phyloP scores from a whole-genome alignment of 768 basidiomycete genomes.

The Mycena olivaceomarginata region DNA sequence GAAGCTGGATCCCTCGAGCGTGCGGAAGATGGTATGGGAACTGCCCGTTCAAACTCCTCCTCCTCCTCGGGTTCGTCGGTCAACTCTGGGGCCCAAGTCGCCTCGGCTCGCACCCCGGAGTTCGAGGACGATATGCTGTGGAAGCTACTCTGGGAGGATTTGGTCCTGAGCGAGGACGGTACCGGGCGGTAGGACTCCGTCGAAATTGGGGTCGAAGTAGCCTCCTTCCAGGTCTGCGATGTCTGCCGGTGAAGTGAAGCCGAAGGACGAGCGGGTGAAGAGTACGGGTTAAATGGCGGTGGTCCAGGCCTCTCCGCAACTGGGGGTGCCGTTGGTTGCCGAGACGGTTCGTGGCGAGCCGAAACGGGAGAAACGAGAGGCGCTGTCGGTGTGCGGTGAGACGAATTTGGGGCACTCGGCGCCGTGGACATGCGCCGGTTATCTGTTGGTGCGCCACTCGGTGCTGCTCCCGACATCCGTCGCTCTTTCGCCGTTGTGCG shows the following conservation, averaged over 20 bases:
- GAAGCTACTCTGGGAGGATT: conserved; percentile 25
- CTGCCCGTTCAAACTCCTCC: neutral
- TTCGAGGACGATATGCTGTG: neutral
- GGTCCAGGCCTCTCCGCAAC: neutral
- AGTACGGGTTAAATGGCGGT: neutral
- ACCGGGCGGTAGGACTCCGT: neutral
- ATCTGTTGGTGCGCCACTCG: neutral
- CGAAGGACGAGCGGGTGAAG: neutral
- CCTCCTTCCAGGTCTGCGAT: conserved; percentile 18
- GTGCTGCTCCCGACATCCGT: neutral
- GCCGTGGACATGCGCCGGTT: neutral
- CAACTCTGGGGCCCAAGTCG: neutral
- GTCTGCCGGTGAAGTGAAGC: neutral
- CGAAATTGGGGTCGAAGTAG: conserved; percentile 2
- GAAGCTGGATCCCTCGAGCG: conserved; percentile 3
- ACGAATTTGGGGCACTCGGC: neutral
- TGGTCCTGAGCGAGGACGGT: conserved; percentile 7
- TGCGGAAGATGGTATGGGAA: neutral
- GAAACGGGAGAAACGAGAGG: neutral
- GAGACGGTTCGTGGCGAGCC: neutral
- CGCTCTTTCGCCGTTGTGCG: conserved; percentile 7
- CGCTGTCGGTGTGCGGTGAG: neutral
- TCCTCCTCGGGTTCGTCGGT: conserved; percentile 30
- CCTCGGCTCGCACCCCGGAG: neutral
- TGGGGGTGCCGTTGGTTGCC: neutral